These are phyloP conservation scores for Fusarium hostae DNA, from an alignment of 2,329 filamentous ascomycete genomes.

Conservation along the genomic window DNA sequence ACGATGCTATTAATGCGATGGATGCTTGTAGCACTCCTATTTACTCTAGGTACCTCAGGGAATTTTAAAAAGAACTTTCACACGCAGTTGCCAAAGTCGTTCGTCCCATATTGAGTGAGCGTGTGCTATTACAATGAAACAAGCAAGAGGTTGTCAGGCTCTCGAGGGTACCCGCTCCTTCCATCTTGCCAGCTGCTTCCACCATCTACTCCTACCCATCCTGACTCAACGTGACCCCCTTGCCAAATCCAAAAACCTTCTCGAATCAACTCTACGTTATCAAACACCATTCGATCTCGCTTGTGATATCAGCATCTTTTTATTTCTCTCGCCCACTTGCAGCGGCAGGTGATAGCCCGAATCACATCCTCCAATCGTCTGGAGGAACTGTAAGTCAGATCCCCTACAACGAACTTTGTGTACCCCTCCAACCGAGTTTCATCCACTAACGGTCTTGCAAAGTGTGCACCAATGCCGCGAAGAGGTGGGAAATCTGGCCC, in stretches of 20 bases:
- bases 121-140: neutral
- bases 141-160: neutral
- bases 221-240: neutral
- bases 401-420: neutral
- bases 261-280: neutral
- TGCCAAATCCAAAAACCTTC: neutral
- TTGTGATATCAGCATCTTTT: neutral
- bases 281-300: neutral
- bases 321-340: neutral
- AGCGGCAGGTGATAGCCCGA: neutral
- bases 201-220: neutral
- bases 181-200: neutral
- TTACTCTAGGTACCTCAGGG: too few relatives aligned
- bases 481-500: constrained; percentile 32
- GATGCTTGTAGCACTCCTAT: too few relatives aligned
- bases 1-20: too few relatives aligned
- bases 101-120: too few relatives aligned
- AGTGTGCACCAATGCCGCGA: constrained; percentile 26
- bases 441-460: constrained; percentile 1
- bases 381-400: constrained; percentile 6
- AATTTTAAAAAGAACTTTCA: too few relatives aligned
- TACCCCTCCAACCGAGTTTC: constrained; percentile 1
- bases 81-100: too few relatives aligned
- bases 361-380: neutral
- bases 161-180: neutral